Percentiles rank a stretch among this genome's conserved stretches.
phyloP scores from a whole-genome alignment of 441 rosid species.

The Gossypium lobatum region DNA sequence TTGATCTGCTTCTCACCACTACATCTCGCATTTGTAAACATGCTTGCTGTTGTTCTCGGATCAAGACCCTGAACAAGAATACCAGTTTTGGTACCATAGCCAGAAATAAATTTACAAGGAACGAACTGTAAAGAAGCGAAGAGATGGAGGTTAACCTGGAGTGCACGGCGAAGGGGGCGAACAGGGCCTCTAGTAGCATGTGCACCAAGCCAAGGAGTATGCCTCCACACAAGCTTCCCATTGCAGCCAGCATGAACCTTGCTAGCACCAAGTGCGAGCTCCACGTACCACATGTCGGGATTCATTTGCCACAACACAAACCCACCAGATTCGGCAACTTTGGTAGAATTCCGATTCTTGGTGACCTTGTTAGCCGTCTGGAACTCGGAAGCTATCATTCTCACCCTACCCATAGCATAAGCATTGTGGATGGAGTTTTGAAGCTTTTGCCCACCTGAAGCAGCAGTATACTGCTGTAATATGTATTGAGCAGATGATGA shows the following conservation, averaged over 20 bases:
- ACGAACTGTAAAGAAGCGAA: not conserved
- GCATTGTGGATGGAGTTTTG: constrained; percentile 53
- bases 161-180: constrained; percentile 63
- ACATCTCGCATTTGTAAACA: constrained; percentile 58
- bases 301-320: constrained; percentile 73
- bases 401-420: constrained; percentile 66
- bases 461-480: constrained; percentile 61
- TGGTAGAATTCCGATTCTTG: constrained; percentile 40
- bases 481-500: constrained; percentile 63
- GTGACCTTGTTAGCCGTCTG: constrained; percentile 52
- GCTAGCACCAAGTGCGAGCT: constrained; percentile 58
- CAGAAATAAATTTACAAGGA: not conserved
- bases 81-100: not conserved
- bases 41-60: constrained; percentile 58
- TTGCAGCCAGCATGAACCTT: constrained; percentile 69
- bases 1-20: constrained; percentile 60
- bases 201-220: constrained; percentile 69
- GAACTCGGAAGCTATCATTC: constrained; percentile 65
- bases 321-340: constrained; percentile 51
- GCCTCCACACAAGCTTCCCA: constrained; percentile 71
- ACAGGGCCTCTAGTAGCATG: constrained; percentile 72
- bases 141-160: constrained; percentile 36
- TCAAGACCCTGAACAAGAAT: constrained; percentile 50
- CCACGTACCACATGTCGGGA: constrained; percentile 72
- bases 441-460: constrained; percentile 55